These are phyloP conservation scores for Rhizophlyctis rosea DNA, from an alignment of 192 early-diverging fungal genomes.

Conservation along the genomic window DNA sequence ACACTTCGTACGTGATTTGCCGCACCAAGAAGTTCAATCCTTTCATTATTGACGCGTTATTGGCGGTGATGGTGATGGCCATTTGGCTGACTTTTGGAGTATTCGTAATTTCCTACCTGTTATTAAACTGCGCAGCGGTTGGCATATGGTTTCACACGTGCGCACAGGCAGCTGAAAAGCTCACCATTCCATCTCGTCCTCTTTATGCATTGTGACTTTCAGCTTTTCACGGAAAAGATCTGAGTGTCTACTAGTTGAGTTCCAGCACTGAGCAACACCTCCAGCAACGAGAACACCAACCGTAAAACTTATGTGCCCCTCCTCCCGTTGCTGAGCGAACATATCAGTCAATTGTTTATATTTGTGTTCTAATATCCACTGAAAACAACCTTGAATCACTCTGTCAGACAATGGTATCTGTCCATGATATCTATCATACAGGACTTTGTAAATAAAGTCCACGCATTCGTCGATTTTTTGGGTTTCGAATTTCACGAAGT, in stretches of 20 bases:
- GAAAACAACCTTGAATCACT: conserved; percentile 29
- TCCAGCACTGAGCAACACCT: no score
- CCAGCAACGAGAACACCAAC: no score
- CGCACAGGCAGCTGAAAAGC: not conserved
- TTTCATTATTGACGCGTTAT: no score
- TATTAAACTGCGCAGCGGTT: not conserved
- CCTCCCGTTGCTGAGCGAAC: conserved; percentile 51
- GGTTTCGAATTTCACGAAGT: conserved; percentile 93
- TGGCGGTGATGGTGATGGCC: no score
- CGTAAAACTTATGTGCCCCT: conserved; percentile 77
- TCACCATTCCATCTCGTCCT: conserved; percentile 91
- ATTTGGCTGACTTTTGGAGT: no score
- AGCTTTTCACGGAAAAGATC: conserved; percentile 60
- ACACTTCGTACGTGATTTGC: conserved; percentile 90
- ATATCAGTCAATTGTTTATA: not conserved
- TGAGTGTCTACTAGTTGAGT: no score
- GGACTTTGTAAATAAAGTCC: conserved; percentile 69
- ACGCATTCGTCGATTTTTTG: conserved; percentile 87
- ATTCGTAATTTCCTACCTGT: no score
- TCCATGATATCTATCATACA: conserved; percentile 43
- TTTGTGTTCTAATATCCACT: not conserved
- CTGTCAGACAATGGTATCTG: conserved; percentile 29
- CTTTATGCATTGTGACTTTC: conserved; percentile 72
- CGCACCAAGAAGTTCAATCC: conserved; percentile 90
- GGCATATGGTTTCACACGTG: not conserved